These are phyloP conservation scores for Triangularia setosa DNA, from an alignment of 2,329 filamentous ascomycete species.

Conservation along the genomic window DNA sequence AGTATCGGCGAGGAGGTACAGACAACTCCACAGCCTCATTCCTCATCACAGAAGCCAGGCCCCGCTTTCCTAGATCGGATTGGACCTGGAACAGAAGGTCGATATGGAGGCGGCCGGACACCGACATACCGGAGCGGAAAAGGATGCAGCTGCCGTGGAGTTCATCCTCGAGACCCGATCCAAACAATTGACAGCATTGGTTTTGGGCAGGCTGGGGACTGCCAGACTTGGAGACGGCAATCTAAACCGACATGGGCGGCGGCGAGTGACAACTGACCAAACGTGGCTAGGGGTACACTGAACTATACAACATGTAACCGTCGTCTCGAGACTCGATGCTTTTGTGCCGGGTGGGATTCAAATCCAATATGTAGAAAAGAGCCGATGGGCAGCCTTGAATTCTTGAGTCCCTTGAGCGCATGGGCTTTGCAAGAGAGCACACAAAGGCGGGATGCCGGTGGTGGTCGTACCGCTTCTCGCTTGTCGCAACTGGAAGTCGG, in stretches of 20 bases:
- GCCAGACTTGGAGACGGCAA: background rate
- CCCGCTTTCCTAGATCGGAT: background rate
- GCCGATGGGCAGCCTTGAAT: background rate
- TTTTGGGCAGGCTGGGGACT: background rate
- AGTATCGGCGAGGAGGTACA: background rate
- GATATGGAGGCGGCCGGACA: conserved; percentile 9
- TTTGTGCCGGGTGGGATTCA: background rate
- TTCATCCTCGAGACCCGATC: conserved; percentile 15
- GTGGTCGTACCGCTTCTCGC: background rate
- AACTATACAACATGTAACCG: background rate
- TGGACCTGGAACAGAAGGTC: conserved; percentile 14
- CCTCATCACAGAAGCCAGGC: background rate
- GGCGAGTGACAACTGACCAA: conserved; percentile 4
- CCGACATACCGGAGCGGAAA: conserved; percentile 17
- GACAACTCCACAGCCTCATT: background rate
- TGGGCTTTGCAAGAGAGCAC: background rate
- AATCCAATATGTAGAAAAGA: background rate
- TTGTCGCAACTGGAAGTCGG: background rate
- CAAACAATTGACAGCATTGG: conserved; percentile 8
- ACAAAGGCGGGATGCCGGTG: background rate
- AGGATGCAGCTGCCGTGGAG: conserved; percentile 12
- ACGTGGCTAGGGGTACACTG: conserved; percentile 6
- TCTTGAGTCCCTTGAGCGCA: background rate
- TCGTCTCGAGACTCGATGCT: background rate
- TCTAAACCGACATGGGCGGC: background rate